Evolutionary conservation across 345 rosid genomes (phyloP).

Genomic region (Citropsis articulata): DNA sequence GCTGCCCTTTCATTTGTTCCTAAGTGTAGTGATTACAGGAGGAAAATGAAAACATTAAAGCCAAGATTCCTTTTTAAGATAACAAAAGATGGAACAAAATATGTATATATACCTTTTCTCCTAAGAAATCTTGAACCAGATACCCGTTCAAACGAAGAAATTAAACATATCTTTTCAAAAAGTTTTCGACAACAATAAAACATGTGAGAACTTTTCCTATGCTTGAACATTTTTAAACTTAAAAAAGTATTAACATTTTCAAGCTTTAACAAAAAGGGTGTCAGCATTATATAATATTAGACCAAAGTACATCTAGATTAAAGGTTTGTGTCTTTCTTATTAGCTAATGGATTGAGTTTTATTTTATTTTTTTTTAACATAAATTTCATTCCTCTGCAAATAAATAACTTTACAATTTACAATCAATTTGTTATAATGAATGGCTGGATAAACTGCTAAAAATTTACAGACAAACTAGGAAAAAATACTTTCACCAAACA

Average conservation of each 20-base stretch:
- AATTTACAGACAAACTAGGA: too few relatives aligned
- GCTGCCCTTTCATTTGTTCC: background rate
- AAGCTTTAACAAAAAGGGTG: slow-evolving; percentile 6
- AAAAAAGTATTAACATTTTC: slow-evolving; percentile 8
- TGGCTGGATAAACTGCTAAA: too few relatives aligned
- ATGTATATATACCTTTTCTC: background rate
- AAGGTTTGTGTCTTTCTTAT: background rate
- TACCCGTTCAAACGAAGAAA: background rate
- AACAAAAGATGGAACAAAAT: background rate
- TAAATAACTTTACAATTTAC: too few relatives aligned
- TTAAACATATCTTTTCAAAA: background rate
- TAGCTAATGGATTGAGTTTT: background rate
- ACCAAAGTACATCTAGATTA: background rate
- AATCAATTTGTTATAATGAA: too few relatives aligned
- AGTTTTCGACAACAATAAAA: background rate
- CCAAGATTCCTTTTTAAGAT: background rate
- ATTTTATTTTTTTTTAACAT: too few relatives aligned
- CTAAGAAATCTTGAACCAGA: slow-evolving; percentile 15
- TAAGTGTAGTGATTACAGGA: background rate
- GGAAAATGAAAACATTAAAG: background rate
- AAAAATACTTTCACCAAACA: too few relatives aligned
- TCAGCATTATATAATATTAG: background rate
- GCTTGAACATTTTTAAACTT: background rate
- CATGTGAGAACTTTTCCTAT: background rate
- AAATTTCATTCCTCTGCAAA: too few relatives aligned